A percentile compares a stretch with the other conserved stretches of the same genome.
Evolutionary conservation across 768 basidiomycete species (phyloP).

Genomic region (Agaricus sinodeliciosus): DNA sequence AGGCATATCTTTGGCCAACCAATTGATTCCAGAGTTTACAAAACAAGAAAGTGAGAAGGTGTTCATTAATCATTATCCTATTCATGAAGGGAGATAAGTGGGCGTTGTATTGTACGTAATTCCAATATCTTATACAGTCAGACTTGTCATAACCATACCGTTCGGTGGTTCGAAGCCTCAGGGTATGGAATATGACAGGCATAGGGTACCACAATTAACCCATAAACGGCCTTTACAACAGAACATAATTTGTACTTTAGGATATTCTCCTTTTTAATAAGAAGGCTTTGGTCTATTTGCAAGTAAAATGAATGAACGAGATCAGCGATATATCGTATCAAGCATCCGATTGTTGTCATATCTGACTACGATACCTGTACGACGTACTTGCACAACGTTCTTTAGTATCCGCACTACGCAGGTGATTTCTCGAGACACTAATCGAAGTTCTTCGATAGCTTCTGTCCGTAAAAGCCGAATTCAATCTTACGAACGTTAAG

Average conservation of each 20-base stretch:
- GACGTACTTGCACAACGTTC: not conserved
- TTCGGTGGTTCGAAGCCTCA: too few relatives aligned
- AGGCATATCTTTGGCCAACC: conserved; percentile 76
- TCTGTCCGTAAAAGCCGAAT: conserved; percentile 8
- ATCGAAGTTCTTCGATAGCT: conserved; percentile 3
- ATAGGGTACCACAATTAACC: too few relatives aligned
- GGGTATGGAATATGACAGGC: too few relatives aligned
- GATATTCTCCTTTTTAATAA: too few relatives aligned
- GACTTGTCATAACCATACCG: not conserved
- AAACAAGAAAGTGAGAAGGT: conserved; percentile 20
- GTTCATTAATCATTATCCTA: not conserved
- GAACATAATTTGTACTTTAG: too few relatives aligned
- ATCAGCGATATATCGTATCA: too few relatives aligned
- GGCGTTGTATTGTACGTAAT: not conserved
- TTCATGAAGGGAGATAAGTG: conserved; percentile 4
- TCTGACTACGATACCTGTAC: too few relatives aligned
- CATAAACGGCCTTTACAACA: too few relatives aligned
- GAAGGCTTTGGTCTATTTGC: too few relatives aligned
- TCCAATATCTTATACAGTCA: not conserved
- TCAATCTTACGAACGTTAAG: not conserved
- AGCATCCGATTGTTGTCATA: too few relatives aligned
- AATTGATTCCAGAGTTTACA: conserved; percentile 35
- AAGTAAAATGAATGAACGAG: too few relatives aligned
- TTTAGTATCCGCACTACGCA: not conserved
- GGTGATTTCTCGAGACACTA: not conserved